Percentiles rank a stretch among this genome's conserved stretches.
phyloP scores from a whole-genome alignment of 441 rosid genomes.

The Rhodomyrtus psidioides region DNA sequence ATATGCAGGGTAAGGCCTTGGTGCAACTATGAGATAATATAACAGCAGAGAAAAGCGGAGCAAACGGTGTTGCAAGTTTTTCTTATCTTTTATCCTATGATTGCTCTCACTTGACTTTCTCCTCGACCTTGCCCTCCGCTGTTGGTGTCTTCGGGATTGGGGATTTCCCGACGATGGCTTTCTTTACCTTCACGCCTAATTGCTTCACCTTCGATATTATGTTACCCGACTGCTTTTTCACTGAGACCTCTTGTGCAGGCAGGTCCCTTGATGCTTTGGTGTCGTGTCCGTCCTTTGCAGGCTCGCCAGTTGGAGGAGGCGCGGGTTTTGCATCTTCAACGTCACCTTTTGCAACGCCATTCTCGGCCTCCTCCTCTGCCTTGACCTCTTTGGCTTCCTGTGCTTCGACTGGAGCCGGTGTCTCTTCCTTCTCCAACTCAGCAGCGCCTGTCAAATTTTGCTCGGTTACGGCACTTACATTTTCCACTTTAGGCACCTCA shows the following conservation, averaged over 20 bases:
- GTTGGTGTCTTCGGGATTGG: conserved; percentile 35
- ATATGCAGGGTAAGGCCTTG: neutral
- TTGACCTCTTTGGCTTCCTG: neutral
- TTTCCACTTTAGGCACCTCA: neutral
- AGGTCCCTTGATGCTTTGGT: conserved; percentile 19
- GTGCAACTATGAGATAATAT: neutral
- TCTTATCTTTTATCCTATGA: neutral
- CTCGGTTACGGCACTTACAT: neutral
- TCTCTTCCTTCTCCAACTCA: conserved; percentile 1
- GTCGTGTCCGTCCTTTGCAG: neutral
- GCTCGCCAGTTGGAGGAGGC: neutral
- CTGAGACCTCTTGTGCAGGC: conserved; percentile 26
- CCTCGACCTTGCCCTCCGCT: conserved; percentile 30
- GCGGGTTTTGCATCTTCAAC: neutral
- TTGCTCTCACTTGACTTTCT: conserved; percentile 32
- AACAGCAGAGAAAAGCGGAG: neutral
- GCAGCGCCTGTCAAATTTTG: neutral
- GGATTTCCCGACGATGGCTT: conserved; percentile 59
- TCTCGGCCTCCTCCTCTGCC: conserved; percentile 11
- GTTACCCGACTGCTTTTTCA: conserved; percentile 45
- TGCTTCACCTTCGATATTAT: conserved; percentile 60
- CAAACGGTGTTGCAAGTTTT: neutral
- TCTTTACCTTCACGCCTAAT: conserved; percentile 59
- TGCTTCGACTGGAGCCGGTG: neutral
- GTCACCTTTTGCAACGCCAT: neutral